Evolutionary conservation across 108 stramenopile species (phyloP), one percentile per base, ranked within the genome.

Genomic region (Nitzschia inconspicua): DNA sequence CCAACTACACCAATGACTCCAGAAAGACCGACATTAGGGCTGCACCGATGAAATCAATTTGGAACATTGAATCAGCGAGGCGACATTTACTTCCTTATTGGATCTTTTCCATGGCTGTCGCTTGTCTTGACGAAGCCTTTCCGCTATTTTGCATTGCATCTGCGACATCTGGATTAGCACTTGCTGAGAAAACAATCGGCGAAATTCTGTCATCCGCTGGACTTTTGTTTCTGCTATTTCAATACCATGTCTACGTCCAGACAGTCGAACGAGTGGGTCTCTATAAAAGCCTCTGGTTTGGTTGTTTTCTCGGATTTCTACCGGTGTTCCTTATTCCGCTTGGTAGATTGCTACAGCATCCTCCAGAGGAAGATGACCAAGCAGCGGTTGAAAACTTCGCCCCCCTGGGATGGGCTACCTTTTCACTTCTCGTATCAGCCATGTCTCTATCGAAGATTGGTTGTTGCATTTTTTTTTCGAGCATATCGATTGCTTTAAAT

Each of bases 81-180:
- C 16, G 30, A 3, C 79, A 73, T 60, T 37, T 82, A 16, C 50
- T 78, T 9, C 68, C 52, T 3, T 83, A 89, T 46, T 85, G 88
- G 84, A 32, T 65, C 3, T 79, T 67, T 41, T 76, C 88, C 0
- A 82, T 89, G 51, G 57, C 71, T 14, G 46, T 63, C 9, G 54
- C 79, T n/a, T 36, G 44, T n/a, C 51, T 82, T 0, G 79, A 74
- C 50, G 88, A 89, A 66, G 57, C 60, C 13, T 85, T 89, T 58
- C 88, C 88, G 2, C 68, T 89, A 0, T 89, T 72, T 61, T 82
- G 80, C 48, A 83, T 89, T 19, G 58, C 78, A 16, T 80, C 84
- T 30, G 44, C 57, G 35, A 37, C 44, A 8, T 73, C 67, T 59
- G 87, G 87, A 9, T 52, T 84, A 35, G 79, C 63, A 16, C 36